Evolutionary conservation across 257 asterid species (phyloP).

Genomic region (Galeopsis tetrahit): DNA sequence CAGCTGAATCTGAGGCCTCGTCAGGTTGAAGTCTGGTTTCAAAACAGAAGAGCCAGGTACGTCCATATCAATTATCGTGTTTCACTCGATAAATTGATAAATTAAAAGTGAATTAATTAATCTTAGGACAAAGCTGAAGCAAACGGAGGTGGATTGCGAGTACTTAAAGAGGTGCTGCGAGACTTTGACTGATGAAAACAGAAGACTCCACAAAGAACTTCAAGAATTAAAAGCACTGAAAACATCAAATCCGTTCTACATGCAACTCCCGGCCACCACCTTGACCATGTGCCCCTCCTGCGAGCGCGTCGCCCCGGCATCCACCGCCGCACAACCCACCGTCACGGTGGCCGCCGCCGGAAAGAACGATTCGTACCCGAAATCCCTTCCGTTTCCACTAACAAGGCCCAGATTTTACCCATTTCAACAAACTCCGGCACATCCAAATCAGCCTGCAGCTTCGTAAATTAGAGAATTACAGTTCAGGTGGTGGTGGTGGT

Average conservation of each 20-base stretch:
- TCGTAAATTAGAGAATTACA: slow-evolving; percentile 35
- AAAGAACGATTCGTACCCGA: slow-evolving; percentile 33
- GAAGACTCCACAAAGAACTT: slow-evolving; percentile 72
- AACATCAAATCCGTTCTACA: slow-evolving; percentile 66
- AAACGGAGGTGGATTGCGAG: slow-evolving; percentile 90
- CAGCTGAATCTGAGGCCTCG: slow-evolving; percentile 85
- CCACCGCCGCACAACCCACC: slow-evolving; percentile 38
- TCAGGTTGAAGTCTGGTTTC: slow-evolving; percentile 97
- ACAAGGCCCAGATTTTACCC: slow-evolving; percentile 68
- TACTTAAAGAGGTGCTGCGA: slow-evolving; percentile 84
- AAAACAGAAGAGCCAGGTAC: slow-evolving; percentile 88
- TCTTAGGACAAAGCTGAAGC: slow-evolving; percentile 81
- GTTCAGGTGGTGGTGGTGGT: slow-evolving; percentile 19
- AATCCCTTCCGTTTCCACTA: slow-evolving; percentile 48
- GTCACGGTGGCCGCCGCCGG: slow-evolving; percentile 20
- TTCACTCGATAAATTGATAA: too few species aligned
- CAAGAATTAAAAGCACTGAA: slow-evolving; percentile 78
- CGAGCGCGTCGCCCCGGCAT: slow-evolving; percentile 66
- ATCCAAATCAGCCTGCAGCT: slow-evolving; percentile 60
- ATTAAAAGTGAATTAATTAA: not conserved
- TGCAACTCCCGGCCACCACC: slow-evolving; percentile 83
- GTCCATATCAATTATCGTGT: not conserved
- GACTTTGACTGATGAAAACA: slow-evolving; percentile 70
- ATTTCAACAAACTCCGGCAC: slow-evolving; percentile 40
- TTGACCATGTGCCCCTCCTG: slow-evolving; percentile 95